Evolutionary conservation across 23 red algal species (phyloP), one percentile per base, ranked within the genome.

Genomic region (Agarophyton chilense): DNA sequence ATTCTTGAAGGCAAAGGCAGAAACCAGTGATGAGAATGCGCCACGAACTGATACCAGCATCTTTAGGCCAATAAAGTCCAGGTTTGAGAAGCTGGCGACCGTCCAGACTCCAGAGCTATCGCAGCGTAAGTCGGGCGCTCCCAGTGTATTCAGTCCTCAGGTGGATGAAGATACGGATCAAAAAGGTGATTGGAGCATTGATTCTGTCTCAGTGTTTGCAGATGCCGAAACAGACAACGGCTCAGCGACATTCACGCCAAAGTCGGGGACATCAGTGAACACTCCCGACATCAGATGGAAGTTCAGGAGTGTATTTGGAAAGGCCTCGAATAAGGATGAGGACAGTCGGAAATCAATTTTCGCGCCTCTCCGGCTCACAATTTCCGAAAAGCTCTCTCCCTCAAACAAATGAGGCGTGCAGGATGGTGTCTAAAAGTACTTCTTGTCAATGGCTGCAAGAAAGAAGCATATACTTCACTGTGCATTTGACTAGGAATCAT

Each of bases 51-150:
- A 74, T 31, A 47, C 18, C 2, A 53, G 29, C 34, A 89, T 89
- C 9, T 89, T 89, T 64, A 89, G 78, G 54, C 85, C 85, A 58
- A 79, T 89, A 41, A 89, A 89, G 71, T 43, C 85, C 9, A 29
- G 19, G 52, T 89, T 89, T 89, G 73, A 67, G 16, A 40, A 66
- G 24, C 68, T 89, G 25, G 70, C 39, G 13, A 86, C 39, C 11
- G 32, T 24, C 2, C 61, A 71, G 64, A 86, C 42, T 21, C 60
- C 47, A 33, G 54, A 52, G 28, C 38, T 22, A 50, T 47, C 82
- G 12, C 46, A 43, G 39, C 40, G 5, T 1, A 17, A 49, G n/a
- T 45, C 40, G 2, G 31, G 8, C 36, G 60, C 82, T 31, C 60
- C 82, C 0, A 86, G 82, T 39, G 82, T 86, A 4, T 86, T 72